Percentiles rank a stretch among this genome's conserved stretches.
These are phyloP conservation scores for Draba incana DNA, from an alignment of 345 rosid species.

Conservation along the genomic window DNA sequence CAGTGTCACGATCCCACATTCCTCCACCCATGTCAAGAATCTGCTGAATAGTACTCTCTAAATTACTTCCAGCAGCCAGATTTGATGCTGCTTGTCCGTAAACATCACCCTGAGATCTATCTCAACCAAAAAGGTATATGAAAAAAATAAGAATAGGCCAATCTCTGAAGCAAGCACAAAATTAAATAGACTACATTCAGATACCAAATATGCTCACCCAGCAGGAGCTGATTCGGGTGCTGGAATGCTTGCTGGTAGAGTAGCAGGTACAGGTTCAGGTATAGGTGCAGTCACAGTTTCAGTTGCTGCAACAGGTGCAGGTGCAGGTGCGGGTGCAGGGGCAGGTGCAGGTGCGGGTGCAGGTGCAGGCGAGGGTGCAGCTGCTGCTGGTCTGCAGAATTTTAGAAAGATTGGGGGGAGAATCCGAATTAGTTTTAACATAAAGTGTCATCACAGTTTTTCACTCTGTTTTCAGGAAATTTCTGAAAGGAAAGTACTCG, in stretches of 20 bases:
- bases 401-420: neutral
- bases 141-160: conserved; percentile 14
- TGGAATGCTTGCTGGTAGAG: conserved; percentile 41
- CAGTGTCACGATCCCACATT: conserved; percentile 85
- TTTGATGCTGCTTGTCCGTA: conserved; percentile 88
- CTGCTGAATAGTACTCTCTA: conserved; percentile 83
- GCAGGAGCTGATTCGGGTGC: conserved; percentile 48
- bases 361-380: conserved; percentile 11
- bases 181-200: conserved; percentile 25
- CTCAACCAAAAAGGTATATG: conserved; percentile 22
- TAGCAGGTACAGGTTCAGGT: conserved; percentile 35
- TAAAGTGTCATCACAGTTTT: neutral
- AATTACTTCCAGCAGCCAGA: conserved; percentile 80
- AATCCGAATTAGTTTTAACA: conserved; percentile 8
- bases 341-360: neutral
- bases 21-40: conserved; percentile 99
- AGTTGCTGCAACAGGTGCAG: conserved; percentile 10
- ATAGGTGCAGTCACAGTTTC: conserved; percentile 23
- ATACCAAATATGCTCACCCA: conserved; percentile 12
- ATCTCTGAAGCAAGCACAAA: conserved; percentile 15
- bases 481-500: conserved; percentile 3
- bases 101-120: conserved; percentile 61
- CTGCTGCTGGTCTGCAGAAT: conserved; percentile 33
- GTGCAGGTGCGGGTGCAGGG: neutral
- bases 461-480: neutral